Conservation (phyloP, 148 eudicot genomes). For the Cornus kousa region DNA sequence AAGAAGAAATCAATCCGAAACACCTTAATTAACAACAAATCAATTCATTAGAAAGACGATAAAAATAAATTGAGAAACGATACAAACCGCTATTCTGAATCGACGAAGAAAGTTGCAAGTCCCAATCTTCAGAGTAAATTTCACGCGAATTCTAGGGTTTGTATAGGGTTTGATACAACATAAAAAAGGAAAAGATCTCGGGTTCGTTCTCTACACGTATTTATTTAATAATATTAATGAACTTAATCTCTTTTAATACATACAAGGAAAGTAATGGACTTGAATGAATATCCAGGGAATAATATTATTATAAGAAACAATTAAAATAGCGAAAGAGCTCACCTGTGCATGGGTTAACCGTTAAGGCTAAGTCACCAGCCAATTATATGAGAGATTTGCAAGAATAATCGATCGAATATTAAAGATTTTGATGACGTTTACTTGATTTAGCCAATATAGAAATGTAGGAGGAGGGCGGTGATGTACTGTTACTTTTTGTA, state of each 20-base stretch:
- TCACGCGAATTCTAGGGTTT: conserved; percentile 16
- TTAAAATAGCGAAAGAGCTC: conserved; percentile 11
- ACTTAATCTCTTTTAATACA: not conserved
- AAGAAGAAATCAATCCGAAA: not conserved
- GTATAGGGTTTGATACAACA: not conserved
- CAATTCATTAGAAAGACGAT: not conserved
- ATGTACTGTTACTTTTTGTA: not conserved
- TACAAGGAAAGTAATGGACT: not conserved
- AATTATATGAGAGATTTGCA: not conserved
- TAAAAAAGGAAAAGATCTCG: conserved; percentile 11
- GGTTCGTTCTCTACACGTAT: conserved; percentile 19
- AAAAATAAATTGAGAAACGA: not conserved
- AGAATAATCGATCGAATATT: not conserved
- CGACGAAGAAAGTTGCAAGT: not conserved
- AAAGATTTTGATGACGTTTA: too few species aligned
- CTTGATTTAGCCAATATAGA: not conserved
- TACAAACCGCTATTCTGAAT: conserved; percentile 16
- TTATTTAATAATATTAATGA: not conserved
- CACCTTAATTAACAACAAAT: not conserved
- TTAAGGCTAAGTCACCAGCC: not conserved
- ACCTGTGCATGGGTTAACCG: not conserved
- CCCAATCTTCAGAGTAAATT: not conserved
- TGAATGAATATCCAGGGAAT: conserved; percentile 18
- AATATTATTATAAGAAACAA: not conserved
- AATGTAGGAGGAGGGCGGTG: not conserved